phyloP scores from a whole-genome alignment of 805 yeast genomes.

The Teunomyces atbi region DNA sequence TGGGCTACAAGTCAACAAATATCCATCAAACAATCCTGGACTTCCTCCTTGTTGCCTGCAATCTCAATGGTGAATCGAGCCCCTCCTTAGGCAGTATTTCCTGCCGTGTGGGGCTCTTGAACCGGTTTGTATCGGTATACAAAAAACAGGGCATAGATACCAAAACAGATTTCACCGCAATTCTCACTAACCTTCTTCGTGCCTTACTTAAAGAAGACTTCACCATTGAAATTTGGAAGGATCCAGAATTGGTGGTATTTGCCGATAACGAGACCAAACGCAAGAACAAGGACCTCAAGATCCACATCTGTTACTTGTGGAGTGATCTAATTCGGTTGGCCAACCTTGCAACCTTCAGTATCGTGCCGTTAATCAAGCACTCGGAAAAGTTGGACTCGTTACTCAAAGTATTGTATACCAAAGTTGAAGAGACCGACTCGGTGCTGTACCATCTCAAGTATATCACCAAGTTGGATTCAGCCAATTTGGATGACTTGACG shows the following conservation, averaged over 20 bases:
- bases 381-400: slow-evolving; percentile 18
- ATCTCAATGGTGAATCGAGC: background rate
- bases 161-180: slow-evolving; percentile 15
- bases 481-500: slow-evolving; percentile 16
- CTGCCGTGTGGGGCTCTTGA: slow-evolving; percentile 21
- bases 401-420: slow-evolving; percentile 16
- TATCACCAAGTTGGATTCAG: slow-evolving; percentile 13
- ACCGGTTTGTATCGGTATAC: slow-evolving; percentile 19
- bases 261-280: slow-evolving; percentile 14
- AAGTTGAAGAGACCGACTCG: slow-evolving; percentile 22
- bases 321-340: slow-evolving; percentile 30
- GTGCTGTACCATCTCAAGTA: slow-evolving; percentile 22
- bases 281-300: slow-evolving; percentile 21
- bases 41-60: slow-evolving; percentile 1
- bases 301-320: slow-evolving; percentile 36
- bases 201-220: slow-evolving; percentile 12
- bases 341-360: slow-evolving; percentile 25
- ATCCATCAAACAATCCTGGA: slow-evolving; percentile 13
- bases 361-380: slow-evolving; percentile 24
- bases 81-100: slow-evolving; percentile 19
- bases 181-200: slow-evolving; percentile 21
- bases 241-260: slow-evolving; percentile 28
- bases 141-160: slow-evolving; percentile 16
- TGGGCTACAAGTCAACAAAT: slow-evolving; percentile 15
- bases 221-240: slow-evolving; percentile 29